Evolutionary conservation across 768 basidiomycete species (phyloP).

Genomic region (Mycena rosella): DNA sequence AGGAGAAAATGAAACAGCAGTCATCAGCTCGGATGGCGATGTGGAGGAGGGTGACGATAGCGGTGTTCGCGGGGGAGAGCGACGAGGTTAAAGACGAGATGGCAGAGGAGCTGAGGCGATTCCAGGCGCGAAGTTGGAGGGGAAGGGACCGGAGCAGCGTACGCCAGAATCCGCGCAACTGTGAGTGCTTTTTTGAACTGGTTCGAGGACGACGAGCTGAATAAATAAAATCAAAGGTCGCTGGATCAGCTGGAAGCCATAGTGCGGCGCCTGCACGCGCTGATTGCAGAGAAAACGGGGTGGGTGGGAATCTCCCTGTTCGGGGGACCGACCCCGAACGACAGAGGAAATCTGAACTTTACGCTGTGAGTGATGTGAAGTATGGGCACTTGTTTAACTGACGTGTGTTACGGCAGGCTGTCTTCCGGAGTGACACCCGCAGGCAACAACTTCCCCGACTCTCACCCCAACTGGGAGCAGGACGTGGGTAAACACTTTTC

Average conservation of each 20-base stretch:
- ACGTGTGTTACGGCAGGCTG: neutral
- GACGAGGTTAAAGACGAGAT: neutral
- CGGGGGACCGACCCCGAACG: slow-evolving; percentile 10
- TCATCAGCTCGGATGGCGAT: neutral
- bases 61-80: neutral
- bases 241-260: slow-evolving; percentile 4
- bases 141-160: neutral
- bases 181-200: neutral
- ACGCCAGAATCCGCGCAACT: neutral
- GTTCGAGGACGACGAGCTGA: neutral
- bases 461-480: slow-evolving; percentile 3
- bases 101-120: neutral
- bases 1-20: neutral
- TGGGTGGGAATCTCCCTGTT: slow-evolving; percentile 5
- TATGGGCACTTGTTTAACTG: neutral
- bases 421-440: neutral
- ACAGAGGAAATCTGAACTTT: neutral
- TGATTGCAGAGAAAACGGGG: neutral
- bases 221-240: neutral
- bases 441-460: slow-evolving; percentile 8
- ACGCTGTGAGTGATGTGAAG: slow-evolving; percentile 5
- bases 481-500: neutral
- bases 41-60: neutral
- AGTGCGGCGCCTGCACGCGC: neutral
- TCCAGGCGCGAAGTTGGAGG: neutral